These are phyloP conservation scores for Camelina laxa DNA, from an alignment of 345 rosid species.

Conservation along the genomic window DNA sequence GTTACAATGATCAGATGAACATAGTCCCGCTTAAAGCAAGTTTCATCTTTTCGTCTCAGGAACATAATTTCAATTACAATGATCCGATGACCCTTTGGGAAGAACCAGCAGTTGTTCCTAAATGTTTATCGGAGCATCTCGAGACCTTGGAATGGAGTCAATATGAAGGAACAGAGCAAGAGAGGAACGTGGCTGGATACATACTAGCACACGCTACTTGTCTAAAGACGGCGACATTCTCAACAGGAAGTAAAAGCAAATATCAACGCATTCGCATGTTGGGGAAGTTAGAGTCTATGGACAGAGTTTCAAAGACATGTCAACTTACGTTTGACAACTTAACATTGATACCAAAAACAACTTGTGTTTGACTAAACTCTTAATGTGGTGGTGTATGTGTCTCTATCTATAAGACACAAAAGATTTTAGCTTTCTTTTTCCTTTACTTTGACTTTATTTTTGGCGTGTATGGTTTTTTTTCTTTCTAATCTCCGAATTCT, in stretches of 20 bases:
- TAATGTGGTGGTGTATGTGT: neutral
- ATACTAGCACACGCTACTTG: constrained; percentile 24
- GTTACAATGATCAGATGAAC: too few species aligned
- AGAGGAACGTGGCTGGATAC: constrained; percentile 24
- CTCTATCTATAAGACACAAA: neutral
- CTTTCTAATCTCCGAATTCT: too few species aligned
- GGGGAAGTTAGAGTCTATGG: constrained; percentile 9
- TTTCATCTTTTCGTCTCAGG: constrained; percentile 2
- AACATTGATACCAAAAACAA: too few species aligned
- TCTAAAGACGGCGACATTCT: constrained; percentile 27
- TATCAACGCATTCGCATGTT: neutral
- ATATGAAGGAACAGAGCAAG: constrained; percentile 31
- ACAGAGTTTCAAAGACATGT: constrained; percentile 21
- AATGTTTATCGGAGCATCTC: constrained; percentile 19
- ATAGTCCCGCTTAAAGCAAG: too few species aligned
- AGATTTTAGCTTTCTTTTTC: too few species aligned
- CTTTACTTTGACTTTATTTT: too few species aligned
- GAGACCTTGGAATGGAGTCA: constrained; percentile 35
- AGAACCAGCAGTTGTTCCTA: constrained; percentile 10
- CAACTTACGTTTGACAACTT: neutral
- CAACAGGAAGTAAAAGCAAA: neutral
- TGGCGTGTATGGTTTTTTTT: too few species aligned
- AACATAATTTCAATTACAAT: constrained; percentile 11
- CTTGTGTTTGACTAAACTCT: constrained; percentile 16
- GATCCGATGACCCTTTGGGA: neutral